A percentile compares a stretch with the other conserved stretches of the same genome.
phyloP scores from a whole-genome alignment of 2,329 filamentous ascomycete species.

The Sclerotinia minor region DNA sequence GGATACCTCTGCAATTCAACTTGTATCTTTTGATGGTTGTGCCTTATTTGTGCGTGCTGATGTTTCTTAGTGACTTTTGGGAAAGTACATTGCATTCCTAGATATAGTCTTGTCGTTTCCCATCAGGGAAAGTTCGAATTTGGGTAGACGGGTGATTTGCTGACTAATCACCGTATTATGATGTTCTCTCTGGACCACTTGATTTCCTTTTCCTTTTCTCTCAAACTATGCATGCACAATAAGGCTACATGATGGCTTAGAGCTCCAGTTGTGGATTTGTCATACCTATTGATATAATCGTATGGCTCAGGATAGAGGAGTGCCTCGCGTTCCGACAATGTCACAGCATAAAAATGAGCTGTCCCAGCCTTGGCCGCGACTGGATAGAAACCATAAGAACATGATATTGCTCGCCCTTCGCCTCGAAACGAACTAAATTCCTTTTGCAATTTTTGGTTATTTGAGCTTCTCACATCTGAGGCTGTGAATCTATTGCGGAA shows the following conservation, averaged over 20 bases:
- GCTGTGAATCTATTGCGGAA: neutral
- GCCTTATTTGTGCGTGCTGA: neutral
- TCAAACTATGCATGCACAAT: neutral
- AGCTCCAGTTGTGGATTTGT: neutral
- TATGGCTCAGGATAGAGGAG: neutral
- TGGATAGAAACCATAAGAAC: too few species aligned
- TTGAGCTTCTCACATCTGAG: neutral
- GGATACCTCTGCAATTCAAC: slow-evolving; percentile 6
- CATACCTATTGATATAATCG: neutral
- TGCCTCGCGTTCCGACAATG: too few species aligned
- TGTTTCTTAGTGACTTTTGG: neutral
- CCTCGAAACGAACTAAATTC: too few species aligned
- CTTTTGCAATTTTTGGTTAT: too few species aligned
- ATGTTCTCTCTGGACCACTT: too few species aligned
- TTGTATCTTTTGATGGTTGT: neutral
- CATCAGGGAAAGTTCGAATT: too few species aligned
- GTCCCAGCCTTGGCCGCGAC: too few species aligned
- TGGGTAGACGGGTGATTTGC: too few species aligned
- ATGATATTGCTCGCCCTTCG: too few species aligned
- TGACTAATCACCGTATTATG: neutral
- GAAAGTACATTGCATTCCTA: neutral
- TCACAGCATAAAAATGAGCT: too few species aligned
- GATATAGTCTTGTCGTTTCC: too few species aligned
- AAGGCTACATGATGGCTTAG: neutral
- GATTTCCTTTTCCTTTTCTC: too few species aligned